phyloP scores from a whole-genome alignment of 1,139 yeast genomes.

The Suhomyces yuchorum region DNA sequence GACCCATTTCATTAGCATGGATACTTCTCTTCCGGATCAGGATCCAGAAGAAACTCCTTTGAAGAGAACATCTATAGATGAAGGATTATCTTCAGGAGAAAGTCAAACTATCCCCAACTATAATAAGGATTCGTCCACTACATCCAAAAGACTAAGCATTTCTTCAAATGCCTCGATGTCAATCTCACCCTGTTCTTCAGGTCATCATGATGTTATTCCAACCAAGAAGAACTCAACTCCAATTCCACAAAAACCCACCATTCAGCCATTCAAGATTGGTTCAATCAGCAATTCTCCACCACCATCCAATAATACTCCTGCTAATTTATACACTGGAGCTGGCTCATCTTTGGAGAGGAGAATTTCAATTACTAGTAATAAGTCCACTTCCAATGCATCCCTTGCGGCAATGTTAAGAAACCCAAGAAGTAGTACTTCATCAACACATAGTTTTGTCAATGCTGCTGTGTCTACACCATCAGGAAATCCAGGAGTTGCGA shows the following conservation, averaged over 20 bases:
- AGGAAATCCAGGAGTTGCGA: slow-evolving; percentile 6
- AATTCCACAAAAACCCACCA: slow-evolving; percentile 33
- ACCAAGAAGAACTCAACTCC: slow-evolving; percentile 23
- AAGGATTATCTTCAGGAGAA: slow-evolving; percentile 8
- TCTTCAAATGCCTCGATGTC: slow-evolving; percentile 25
- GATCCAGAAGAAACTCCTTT: slow-evolving; percentile 6
- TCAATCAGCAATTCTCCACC: slow-evolving; percentile 57
- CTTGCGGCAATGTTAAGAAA: slow-evolving; percentile 55
- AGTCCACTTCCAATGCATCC: slow-evolving; percentile 57
- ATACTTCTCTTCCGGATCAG: slow-evolving; percentile 22
- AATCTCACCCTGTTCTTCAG: slow-evolving; percentile 34
- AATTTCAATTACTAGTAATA: slow-evolving; percentile 47
- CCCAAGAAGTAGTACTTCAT: slow-evolving; percentile 38
- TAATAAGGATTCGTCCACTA: slow-evolving; percentile 5
- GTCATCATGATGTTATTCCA: slow-evolving; percentile 9
- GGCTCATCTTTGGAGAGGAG: slow-evolving; percentile 42
- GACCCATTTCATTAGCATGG: slow-evolving; percentile 56
- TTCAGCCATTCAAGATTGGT: slow-evolving; percentile 65
- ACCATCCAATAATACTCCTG: slow-evolving; percentile 25
- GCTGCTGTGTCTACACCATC: slow-evolving; percentile 29
- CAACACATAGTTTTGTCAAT: slow-evolving; percentile 33
- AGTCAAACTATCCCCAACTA: slow-evolving; percentile 6
- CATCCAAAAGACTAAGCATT: slow-evolving; percentile 18
- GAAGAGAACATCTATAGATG: slow-evolving; percentile 8
- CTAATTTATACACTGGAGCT: slow-evolving; percentile 16